These are phyloP conservation scores for Sporothrix phasma DNA, from an alignment of 2,329 filamentous ascomycete genomes.

Conservation along the genomic window DNA sequence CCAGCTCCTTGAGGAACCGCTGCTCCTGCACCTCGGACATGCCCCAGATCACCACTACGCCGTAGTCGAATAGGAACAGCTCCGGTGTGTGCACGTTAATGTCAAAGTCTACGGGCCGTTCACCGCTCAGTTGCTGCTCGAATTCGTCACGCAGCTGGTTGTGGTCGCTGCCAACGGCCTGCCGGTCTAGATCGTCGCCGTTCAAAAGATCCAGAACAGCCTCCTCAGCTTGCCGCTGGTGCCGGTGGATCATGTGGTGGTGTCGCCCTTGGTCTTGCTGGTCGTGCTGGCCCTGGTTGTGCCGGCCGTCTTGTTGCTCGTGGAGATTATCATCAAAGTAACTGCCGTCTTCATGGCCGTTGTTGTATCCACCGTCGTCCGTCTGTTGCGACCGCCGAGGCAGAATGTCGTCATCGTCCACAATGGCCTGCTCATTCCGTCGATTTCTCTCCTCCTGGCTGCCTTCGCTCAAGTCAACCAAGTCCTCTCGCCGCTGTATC, in stretches of 20 bases:
- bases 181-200: conserved; percentile 12
- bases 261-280: conserved; percentile 15
- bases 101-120: conserved; percentile 58
- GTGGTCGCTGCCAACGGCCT: background rate
- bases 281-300: background rate
- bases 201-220: conserved; percentile 7
- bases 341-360: conserved; percentile 30
- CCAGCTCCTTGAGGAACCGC: conserved; percentile 83
- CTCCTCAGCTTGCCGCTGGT: conserved; percentile 8
- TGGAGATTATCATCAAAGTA: conserved; percentile 1
- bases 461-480: conserved; percentile 48
- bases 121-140: conserved; percentile 15
- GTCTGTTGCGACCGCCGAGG: conserved; percentile 18
- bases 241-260: conserved; percentile 25
- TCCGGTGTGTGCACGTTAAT: conserved; percentile 85
- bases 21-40: conserved; percentile 88
- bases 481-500: conserved; percentile 38
- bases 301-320: background rate
- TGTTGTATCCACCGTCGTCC: conserved; percentile 23
- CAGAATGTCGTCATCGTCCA: conserved; percentile 16
- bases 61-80: conserved; percentile 93
- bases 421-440: conserved; percentile 20
- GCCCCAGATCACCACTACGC: conserved; percentile 96
- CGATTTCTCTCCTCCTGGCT: conserved; percentile 29
- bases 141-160: conserved; percentile 14